Conservation (phyloP, 2,329 filamentous ascomycete genomes). For the Raffaelea arxii region DNA sequence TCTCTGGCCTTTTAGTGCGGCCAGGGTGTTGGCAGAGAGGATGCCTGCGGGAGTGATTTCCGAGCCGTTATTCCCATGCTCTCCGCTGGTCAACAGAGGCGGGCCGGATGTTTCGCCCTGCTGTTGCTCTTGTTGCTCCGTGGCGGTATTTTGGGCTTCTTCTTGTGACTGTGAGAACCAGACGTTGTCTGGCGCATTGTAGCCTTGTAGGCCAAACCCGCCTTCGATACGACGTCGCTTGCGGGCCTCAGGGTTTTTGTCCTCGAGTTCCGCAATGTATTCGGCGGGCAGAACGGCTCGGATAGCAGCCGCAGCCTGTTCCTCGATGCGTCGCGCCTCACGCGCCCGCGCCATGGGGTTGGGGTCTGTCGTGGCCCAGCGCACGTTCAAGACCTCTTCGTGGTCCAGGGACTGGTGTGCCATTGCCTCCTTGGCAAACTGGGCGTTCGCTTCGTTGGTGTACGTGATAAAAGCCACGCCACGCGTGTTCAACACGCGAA, state of each 20-base stretch:
- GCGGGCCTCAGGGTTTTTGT: slow-evolving; percentile 73
- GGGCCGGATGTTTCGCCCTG: slow-evolving; percentile 21
- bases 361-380: slow-evolving; percentile 94
- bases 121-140: slow-evolving; percentile 45
- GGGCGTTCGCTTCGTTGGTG: slow-evolving; percentile 75
- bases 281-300: slow-evolving; percentile 77
- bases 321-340: slow-evolving; percentile 80
- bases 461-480: slow-evolving; percentile 97
- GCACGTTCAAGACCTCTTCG: slow-evolving; percentile 84
- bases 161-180: slow-evolving; percentile 70
- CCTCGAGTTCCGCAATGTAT: slow-evolving; percentile 90
- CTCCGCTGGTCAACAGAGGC: too few species aligned
- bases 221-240: slow-evolving; percentile 88
- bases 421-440: slow-evolving; percentile 94
- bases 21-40: slow-evolving; percentile 72
- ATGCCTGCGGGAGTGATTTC: too few species aligned
- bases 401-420: slow-evolving; percentile 88
- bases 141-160: slow-evolving; percentile 22
- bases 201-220: slow-evolving; percentile 78
- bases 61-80: too few species aligned
- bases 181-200: slow-evolving; percentile 87
- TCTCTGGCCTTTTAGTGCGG: slow-evolving; percentile 52
- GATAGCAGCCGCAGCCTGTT: slow-evolving; percentile 93
- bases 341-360: slow-evolving; percentile 92
- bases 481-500: slow-evolving; percentile 75